Conservation (phyloP, 2,329 filamentous ascomycete species). For the Claviceps monticola region DNA sequence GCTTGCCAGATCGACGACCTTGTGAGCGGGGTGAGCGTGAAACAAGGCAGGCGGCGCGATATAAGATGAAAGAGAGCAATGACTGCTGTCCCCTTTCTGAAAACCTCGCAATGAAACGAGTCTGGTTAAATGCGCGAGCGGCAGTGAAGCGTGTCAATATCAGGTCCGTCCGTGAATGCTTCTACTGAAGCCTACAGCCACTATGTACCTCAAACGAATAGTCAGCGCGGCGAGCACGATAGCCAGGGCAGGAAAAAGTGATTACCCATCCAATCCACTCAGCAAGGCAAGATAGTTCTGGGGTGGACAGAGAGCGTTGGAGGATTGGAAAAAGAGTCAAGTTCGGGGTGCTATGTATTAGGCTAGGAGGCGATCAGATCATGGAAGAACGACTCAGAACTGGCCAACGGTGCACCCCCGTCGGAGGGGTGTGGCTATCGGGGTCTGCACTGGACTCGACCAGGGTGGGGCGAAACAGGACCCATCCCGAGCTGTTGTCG, state of each 20-base stretch:
- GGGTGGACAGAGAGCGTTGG: slow-evolving; percentile 6
- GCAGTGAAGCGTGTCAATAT: neutral
- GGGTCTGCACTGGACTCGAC: neutral
- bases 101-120: no score
- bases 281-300: neutral
- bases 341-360: neutral
- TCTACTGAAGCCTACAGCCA: slow-evolving; percentile 4
- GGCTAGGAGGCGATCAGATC: neutral
- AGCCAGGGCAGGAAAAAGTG: neutral
- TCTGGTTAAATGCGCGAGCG: neutral
- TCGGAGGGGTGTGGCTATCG: no score
- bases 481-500: neutral
- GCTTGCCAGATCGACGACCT: neutral
- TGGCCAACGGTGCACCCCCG: no score
- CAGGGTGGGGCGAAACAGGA: neutral
- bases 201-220: neutral
- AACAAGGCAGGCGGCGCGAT: no score
- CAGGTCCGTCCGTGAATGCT: neutral
- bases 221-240: slow-evolving; percentile 2
- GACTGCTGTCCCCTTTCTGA: no score
- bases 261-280: slow-evolving; percentile 2
- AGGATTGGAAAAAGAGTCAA: slow-evolving; percentile 1
- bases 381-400: neutral
- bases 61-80: no score
- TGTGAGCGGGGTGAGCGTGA: neutral